Percentiles rank a stretch among this genome's conserved stretches.
Evolutionary conservation across 2,329 filamentous ascomycete genomes (phyloP).

Genomic region (Colletotrichum spinosum): DNA sequence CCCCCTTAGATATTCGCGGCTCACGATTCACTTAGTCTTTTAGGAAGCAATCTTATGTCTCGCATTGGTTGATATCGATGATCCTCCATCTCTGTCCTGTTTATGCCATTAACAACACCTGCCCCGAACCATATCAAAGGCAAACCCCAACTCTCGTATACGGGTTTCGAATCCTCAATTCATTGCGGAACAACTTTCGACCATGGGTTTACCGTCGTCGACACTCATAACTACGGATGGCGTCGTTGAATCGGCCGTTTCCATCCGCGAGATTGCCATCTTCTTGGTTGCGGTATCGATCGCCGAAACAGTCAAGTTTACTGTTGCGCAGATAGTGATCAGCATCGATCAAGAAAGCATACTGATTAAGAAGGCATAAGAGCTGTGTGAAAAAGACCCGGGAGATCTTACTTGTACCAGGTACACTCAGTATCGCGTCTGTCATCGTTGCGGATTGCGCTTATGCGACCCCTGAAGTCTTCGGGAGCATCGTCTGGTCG

Average conservation of each 20-base stretch:
- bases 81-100: no score
- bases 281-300: slow-evolving; percentile 18
- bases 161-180: no score
- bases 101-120: no score
- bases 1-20: no score
- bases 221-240: slow-evolving; percentile 21
- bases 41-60: no score
- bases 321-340: not conserved
- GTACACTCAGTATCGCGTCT: not conserved
- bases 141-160: no score
- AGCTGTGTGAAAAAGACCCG: not conserved
- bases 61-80: no score
- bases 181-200: no score
- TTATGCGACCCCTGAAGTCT: slow-evolving; percentile 14
- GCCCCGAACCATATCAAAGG: no score
- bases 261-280: slow-evolving; percentile 16
- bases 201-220: not conserved
- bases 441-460: slow-evolving; percentile 22
- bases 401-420: slow-evolving; percentile 13
- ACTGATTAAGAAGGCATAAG: not conserved
- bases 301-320: slow-evolving; percentile 9
- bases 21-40: no score
- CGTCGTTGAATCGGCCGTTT: slow-evolving; percentile 22
- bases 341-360: not conserved
- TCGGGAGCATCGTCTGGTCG: slow-evolving; percentile 6